Percentiles rank a stretch among this genome's conserved stretches.
These are phyloP conservation scores for Mycosphaerelloides madeirae DNA, from an alignment of 2,329 filamentous ascomycete genomes.

Conservation along the genomic window DNA sequence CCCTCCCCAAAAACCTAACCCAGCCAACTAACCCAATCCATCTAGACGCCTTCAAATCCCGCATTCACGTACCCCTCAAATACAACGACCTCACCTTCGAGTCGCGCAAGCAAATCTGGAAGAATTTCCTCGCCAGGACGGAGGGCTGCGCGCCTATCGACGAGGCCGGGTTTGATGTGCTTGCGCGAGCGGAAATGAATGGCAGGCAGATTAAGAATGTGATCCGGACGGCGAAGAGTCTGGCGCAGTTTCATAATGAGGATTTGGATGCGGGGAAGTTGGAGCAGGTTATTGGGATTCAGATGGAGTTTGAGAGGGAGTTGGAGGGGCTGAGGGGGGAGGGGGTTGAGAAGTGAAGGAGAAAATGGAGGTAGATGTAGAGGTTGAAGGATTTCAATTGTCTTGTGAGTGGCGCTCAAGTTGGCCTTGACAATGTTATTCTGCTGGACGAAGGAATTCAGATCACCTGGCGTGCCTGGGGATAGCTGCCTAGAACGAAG, in stretches of 20 bases:
- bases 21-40: too few species aligned
- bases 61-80: slow-evolving; percentile 33
- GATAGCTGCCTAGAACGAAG: too few species aligned
- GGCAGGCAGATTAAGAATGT: slow-evolving; percentile 31
- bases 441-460: too few species aligned
- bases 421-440: too few species aligned
- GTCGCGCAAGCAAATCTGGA: slow-evolving; percentile 24
- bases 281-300: slow-evolving; percentile 26
- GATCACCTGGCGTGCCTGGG: too few species aligned
- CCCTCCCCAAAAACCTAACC: too few species aligned
- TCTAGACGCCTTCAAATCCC: slow-evolving; percentile 33
- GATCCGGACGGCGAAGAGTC: slow-evolving; percentile 24
- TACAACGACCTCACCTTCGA: slow-evolving; percentile 23
- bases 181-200: slow-evolving; percentile 25
- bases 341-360: background rate
- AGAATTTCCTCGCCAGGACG: slow-evolving; percentile 20
- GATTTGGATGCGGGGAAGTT: slow-evolving; percentile 20
- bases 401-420: too few species aligned
- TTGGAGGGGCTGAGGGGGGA: slow-evolving; percentile 6
- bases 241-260: slow-evolving; percentile 22
- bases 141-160: slow-evolving; percentile 12
- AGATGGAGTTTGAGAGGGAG: slow-evolving; percentile 26
- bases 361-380: too few species aligned
- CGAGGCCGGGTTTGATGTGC: slow-evolving; percentile 16
- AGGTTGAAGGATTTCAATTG: too few species aligned